These are phyloP conservation scores for Mycena maculata DNA, from an alignment of 768 basidiomycete species.

Conservation along the genomic window DNA sequence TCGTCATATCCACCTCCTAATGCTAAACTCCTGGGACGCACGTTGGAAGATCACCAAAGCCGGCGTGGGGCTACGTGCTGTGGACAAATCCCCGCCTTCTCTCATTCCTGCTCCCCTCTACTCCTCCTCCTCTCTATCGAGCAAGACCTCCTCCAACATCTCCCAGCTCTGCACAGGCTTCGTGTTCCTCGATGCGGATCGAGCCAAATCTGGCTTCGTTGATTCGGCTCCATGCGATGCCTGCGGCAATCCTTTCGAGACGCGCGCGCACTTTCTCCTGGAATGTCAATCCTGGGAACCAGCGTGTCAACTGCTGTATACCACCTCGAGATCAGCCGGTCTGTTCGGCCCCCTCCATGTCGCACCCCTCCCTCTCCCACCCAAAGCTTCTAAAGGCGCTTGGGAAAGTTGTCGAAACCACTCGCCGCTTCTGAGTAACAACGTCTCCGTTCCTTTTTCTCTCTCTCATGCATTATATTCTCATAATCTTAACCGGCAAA, in stretches of 20 bases:
- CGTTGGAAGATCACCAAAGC: too few species aligned
- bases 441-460: neutral
- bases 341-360: neutral
- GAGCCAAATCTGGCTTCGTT: neutral
- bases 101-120: neutral
- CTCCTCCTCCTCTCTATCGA: neutral
- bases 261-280: neutral
- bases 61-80: neutral
- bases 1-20: too few species aligned
- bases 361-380: neutral
- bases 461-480: neutral
- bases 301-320: neutral
- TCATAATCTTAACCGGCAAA: neutral
- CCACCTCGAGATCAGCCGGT: neutral
- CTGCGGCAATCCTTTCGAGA: slow-evolving; percentile 1
- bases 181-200: neutral
- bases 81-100: neutral
- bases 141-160: neutral
- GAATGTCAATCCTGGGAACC: slow-evolving; percentile 9
- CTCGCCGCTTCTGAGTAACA: neutral
- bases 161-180: slow-evolving; percentile 5
- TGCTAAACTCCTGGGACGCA: too few species aligned
- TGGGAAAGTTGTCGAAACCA: neutral
- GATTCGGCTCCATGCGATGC: neutral
- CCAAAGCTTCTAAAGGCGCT: neutral